A percentile compares a stretch with the other conserved stretches of the same genome.
These are phyloP conservation scores for Coprinopsis strossmayeri DNA, from an alignment of 768 basidiomycete species.

Conservation along the genomic window DNA sequence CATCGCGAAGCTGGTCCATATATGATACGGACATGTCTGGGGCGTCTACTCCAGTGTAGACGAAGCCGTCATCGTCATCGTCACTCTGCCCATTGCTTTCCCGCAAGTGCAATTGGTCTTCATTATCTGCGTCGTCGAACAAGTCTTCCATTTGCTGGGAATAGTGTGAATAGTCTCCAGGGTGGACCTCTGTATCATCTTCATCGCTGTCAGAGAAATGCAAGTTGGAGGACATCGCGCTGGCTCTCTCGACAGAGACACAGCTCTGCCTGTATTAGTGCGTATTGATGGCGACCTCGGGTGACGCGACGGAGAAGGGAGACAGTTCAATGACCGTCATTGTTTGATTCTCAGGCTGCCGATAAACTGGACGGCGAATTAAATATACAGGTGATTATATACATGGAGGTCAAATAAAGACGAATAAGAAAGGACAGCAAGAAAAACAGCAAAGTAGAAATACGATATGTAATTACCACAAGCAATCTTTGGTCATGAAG, in stretches of 20 bases:
- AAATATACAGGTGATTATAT: slow-evolving; percentile 10
- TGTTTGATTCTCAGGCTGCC: slow-evolving; percentile 2
- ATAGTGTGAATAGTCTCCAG: slow-evolving; percentile 62
- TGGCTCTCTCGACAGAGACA: too few relatives aligned
- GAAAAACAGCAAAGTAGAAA: slow-evolving; percentile 6
- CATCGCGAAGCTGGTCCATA: slow-evolving; percentile 61
- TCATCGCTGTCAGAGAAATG: slow-evolving; percentile 37
- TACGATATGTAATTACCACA: background rate
- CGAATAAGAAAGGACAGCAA: slow-evolving; percentile 1
- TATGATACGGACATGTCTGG: slow-evolving; percentile 46
- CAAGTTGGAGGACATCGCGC: too few relatives aligned
- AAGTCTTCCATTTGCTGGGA: slow-evolving; percentile 65
- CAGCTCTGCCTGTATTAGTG: background rate
- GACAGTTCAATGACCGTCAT: background rate
- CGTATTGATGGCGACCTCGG: background rate
- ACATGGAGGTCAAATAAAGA: slow-evolving; percentile 9
- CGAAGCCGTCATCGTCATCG: slow-evolving; percentile 57
- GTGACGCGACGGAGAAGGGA: background rate
- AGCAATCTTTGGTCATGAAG: background rate
- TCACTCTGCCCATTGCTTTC: slow-evolving; percentile 32
- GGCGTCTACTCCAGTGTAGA: slow-evolving; percentile 70
- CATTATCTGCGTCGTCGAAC: slow-evolving; percentile 39
- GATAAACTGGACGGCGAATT: slow-evolving; percentile 2
- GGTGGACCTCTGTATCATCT: slow-evolving; percentile 16
- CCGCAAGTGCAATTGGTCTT: slow-evolving; percentile 16